Base-by-base conservation (phyloP, 768 basidiomycete genomes). In the Amanita pseudoporphyria region DNA sequence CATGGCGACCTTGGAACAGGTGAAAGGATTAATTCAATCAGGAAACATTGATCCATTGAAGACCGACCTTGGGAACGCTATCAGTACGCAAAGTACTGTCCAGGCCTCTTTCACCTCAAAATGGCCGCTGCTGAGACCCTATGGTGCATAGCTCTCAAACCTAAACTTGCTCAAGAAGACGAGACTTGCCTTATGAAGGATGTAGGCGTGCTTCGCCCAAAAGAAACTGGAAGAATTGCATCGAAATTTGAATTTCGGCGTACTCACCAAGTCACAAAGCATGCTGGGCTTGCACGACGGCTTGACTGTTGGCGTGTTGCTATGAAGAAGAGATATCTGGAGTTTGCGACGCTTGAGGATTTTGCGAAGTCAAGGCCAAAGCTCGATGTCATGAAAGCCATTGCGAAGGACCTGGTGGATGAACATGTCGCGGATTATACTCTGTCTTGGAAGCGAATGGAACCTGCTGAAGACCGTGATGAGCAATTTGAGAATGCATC, bases 251-350 rank as follows among this genome's bases (percentile, higher is more conserved):
- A 62, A 1, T 71, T 71, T 52, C 56, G 59, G 0, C 37, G 55
- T 3, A 70, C 67, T 60, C 70, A 73, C 36, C 56, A 71, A 26
- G 37, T 67, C 0, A 63, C 71, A 13, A 33, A 47, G 1, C 61
- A 73, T 45, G 53, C 46, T 12, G 62, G 64, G 0, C 62, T 55
- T 19, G 64, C 56, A 1, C 12, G 47, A 0, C 40, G 56, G 12
- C 55, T 71, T 9, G 58, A 69, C 28, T 56, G 51, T 39, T 73
- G 68, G 68, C 9, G 50, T 30, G 59, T 57, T 1, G 18, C 28
- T 0, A 41, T 48, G 4, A 52, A 56, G 22, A 19, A 48, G 4
- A 43, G 37, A 3, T 45, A 10, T 10, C 37, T 16, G 14, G n/a
- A 2, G 16, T 24, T 14, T 16, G 30, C 10, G 6, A 32, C 56